These are phyloP conservation scores for Mycosphaerella sp. DNA, from an alignment of 2,329 filamentous ascomycete genomes.

Conservation along the genomic window DNA sequence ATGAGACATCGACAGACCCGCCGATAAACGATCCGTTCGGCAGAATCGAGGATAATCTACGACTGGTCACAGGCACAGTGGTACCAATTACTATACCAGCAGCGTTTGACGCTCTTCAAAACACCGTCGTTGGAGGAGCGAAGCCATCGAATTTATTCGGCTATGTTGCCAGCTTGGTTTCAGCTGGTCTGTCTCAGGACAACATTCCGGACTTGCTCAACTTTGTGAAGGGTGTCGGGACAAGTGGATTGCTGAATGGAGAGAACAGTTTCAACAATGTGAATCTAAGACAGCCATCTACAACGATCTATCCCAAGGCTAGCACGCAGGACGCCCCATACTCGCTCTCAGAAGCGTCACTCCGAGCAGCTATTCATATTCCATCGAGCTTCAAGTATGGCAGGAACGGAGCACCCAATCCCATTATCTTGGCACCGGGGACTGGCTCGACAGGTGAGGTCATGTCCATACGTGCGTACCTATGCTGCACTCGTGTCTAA, in stretches of 20 bases:
- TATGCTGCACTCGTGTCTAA: neutral
- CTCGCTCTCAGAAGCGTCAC: conserved; percentile 39
- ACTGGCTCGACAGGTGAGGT: conserved; percentile 42
- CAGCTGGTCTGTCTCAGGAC: conserved; percentile 29
- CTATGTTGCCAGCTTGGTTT: conserved; percentile 24
- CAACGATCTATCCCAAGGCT: conserved; percentile 36
- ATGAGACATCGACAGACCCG: conserved; percentile 4
- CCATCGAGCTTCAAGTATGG: conserved; percentile 45
- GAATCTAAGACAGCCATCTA: conserved; percentile 21
- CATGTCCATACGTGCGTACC: neutral
- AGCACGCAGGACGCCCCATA: conserved; percentile 44
- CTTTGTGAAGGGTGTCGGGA: conserved; percentile 19
- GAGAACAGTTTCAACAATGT: conserved; percentile 25
- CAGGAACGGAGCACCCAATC: conserved; percentile 32
- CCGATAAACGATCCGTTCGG: conserved; percentile 6
- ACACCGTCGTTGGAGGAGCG: conserved; percentile 23
- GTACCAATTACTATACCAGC: conserved; percentile 1
- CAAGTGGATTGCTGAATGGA: conserved; percentile 8
- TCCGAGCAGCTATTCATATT: conserved; percentile 49
- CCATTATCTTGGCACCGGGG: conserved; percentile 49
- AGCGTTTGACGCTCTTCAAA: conserved; percentile 12
- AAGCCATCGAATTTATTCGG: conserved; percentile 14
- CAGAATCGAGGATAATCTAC: conserved; percentile 8
- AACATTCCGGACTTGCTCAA: conserved; percentile 19
- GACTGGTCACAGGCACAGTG: conserved; percentile 10